Evolutionary conservation across 345 rosid species (phyloP).

Genomic region (Brassica juncea): DNA sequence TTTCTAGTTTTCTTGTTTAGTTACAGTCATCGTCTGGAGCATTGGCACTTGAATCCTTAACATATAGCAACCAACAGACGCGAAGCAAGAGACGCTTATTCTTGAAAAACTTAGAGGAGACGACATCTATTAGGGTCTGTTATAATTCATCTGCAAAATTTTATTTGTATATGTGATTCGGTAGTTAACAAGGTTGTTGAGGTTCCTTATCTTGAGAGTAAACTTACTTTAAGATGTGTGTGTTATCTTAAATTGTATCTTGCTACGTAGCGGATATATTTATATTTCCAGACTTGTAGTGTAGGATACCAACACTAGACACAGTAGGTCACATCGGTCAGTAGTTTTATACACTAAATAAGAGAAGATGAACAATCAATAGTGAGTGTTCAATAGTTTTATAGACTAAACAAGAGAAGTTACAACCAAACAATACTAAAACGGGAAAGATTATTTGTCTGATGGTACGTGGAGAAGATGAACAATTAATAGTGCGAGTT

Average conservation of each 20-base stretch:
- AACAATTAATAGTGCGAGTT: not conserved
- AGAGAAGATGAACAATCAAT: not conserved
- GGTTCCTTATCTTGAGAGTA: not conserved
- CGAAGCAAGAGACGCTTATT: constrained; percentile 70
- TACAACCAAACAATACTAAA: not conserved
- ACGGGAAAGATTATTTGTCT: not conserved
- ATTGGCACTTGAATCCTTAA: constrained; percentile 39
- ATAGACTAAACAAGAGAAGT: not conserved
- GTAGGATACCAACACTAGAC: too few relatives aligned
- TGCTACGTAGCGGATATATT: too few relatives aligned
- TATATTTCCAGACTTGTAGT: too few relatives aligned
- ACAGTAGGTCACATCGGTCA: too few relatives aligned
- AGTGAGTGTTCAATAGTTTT: too few relatives aligned
- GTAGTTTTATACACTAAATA: too few relatives aligned
- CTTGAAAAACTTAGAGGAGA: constrained; percentile 62
- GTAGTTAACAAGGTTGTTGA: not conserved
- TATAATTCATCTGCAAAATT: not conserved
- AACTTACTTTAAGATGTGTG: not conserved
- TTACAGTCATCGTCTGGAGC: not conserved
- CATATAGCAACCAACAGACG: constrained; percentile 50
- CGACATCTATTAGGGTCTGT: constrained; percentile 15
- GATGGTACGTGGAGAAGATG: not conserved
- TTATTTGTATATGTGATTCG: not conserved
- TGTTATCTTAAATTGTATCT: too few relatives aligned
- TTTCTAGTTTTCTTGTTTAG: not conserved